phyloP scores from a whole-genome alignment of 2,329 filamentous ascomycete genomes.

The Phyllosticta citrichinensis region DNA sequence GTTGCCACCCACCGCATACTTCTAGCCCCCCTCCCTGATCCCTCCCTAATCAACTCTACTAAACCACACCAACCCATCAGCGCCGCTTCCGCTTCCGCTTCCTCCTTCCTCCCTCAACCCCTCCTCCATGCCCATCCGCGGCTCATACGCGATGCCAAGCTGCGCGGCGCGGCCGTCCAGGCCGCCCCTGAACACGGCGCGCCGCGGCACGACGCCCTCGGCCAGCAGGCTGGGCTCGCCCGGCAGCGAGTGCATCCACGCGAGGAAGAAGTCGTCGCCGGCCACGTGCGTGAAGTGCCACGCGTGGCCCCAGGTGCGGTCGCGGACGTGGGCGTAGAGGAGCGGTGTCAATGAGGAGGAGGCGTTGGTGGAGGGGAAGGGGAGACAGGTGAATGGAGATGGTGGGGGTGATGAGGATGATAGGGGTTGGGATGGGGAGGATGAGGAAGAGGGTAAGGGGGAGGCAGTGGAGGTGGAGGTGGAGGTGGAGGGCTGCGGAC shows the following conservation, averaged over 20 bases:
- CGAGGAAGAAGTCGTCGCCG: constrained; percentile 6
- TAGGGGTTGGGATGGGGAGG: no score
- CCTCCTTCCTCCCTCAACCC: not conserved
- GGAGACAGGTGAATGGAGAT: not conserved
- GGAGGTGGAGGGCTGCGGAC: no score
- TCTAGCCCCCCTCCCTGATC: no score
- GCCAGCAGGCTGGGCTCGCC: not conserved
- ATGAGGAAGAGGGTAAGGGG: not conserved
- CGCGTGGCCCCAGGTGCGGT: not conserved
- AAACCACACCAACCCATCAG: not conserved
- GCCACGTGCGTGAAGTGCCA: constrained; percentile 1
- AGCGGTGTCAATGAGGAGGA: not conserved
- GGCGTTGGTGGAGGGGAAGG: not conserved
- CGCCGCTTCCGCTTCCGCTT: no score
- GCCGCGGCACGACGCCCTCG: not conserved
- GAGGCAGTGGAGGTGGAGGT: not conserved
- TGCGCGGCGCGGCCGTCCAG: not conserved
- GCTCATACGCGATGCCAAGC: not conserved
- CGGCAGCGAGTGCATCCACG: not conserved
- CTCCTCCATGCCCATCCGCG: not conserved
- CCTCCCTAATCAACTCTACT: not conserved
- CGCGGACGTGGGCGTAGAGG: not conserved
- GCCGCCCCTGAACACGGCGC: not conserved
- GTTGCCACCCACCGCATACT: not conserved
- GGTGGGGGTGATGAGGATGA: no score